Percentiles rank a stretch among this genome's conserved stretches.
phyloP scores from a whole-genome alignment of 768 basidiomycete genomes.

The Agrocybe praecox region DNA sequence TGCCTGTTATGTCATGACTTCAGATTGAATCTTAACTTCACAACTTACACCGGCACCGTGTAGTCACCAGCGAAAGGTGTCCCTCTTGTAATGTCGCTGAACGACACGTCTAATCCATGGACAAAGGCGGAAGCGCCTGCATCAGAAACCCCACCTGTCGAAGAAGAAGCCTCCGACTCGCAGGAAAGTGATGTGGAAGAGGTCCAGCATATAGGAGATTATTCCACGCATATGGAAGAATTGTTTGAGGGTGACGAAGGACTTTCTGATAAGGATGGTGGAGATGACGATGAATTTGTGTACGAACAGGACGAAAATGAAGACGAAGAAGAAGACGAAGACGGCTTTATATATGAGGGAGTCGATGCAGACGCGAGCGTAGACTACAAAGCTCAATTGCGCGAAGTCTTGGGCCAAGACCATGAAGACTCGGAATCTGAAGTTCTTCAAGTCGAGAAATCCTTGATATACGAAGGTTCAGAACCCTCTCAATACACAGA shows the following conservation, averaged over 20 bases:
- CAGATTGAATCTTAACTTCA: no score
- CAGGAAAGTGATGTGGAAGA: conserved; percentile 26
- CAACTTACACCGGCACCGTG: background rate
- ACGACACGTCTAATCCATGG: background rate
- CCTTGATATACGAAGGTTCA: conserved; percentile 42
- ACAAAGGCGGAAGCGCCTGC: conserved; percentile 16
- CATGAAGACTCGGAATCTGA: conserved; percentile 48
- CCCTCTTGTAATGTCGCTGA: background rate
- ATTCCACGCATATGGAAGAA: conserved; percentile 71
- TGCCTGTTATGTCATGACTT: background rate
- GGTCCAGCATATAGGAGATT: conserved; percentile 48
- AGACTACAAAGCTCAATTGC: conserved; percentile 68
- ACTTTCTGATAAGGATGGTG: background rate
- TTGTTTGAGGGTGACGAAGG: conserved; percentile 45
- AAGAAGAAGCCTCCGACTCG: conserved; percentile 36
- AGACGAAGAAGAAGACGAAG: conserved; percentile 52
- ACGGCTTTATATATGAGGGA: conserved; percentile 74
- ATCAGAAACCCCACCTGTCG: conserved; percentile 37
- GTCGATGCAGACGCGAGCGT: conserved; percentile 56
- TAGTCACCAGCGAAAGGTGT: background rate
- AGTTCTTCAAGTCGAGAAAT: conserved; percentile 43
- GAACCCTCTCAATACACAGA: conserved; percentile 20
- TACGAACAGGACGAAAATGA: conserved; percentile 2
- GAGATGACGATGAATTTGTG: conserved; percentile 13
- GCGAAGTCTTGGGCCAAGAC: conserved; percentile 73